Evolutionary conservation across 2,329 filamentous ascomycete species (phyloP), one percentile per base, ranked within the genome.

Genomic region (Aspergillus floridensis): DNA sequence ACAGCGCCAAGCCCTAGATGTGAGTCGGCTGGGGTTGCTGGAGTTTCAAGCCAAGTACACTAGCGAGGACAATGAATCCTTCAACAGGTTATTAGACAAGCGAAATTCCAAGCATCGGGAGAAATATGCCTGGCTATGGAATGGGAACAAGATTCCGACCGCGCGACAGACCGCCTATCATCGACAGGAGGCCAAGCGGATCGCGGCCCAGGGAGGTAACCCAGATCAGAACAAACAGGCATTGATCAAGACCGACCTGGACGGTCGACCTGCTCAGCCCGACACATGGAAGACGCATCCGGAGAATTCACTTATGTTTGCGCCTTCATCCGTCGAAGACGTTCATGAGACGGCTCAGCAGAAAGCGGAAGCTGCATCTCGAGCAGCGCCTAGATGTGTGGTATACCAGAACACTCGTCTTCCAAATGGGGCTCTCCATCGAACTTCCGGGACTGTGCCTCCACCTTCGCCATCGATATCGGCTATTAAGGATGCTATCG

Each of bases 1-100:
- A 50, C 73, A 77, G 53, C 80, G 77, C 56, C 78, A 59, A 76
- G 82, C 32, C 2, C 80, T 91, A 19, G 88, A 96, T 72, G 86
- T 77, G 2, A 72, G 88, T 47, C 88, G 88, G 66, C 86, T 98
- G 81, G 92, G 89, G 60, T 82, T 99, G 1, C 86, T 88, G 56
- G 86, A 88, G 1, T 99, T 97, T 69, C 95, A 99, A 72, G 84
- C 90, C 3, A 93, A 91, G 66, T 98, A 97, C 77, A 99, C 93
- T 1, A 96, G 92, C 70, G 95, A 99, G 75, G 95, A 99, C 74
- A 98, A 98, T 71, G 95, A 97, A 72, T 96, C 91, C 67, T 98
- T 99, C 79, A 96, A 96, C 76, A 89, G 88, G 67, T 82, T 99
- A 1, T 80, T 98, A 29, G 95, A 99, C 77, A 90, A 88, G 69